Percentiles rank a stretch among this genome's conserved stretches.
These are phyloP conservation scores for Magnaporthiopsis poae DNA, from an alignment of 2,329 filamentous ascomycete genomes.

Conservation along the genomic window DNA sequence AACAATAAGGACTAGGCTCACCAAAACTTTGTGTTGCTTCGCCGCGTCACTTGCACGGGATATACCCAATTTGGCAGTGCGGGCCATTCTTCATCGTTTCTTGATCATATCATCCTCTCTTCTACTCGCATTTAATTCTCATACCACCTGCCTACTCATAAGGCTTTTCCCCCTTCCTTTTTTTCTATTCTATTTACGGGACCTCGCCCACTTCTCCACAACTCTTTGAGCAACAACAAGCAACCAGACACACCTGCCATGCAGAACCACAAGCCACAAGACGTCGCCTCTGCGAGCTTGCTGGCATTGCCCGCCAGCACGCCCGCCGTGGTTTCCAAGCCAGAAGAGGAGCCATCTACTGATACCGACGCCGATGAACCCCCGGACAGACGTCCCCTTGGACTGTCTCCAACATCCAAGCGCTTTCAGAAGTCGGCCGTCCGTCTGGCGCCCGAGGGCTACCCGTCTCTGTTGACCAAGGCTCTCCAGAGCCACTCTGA, in stretches of 20 bases:
- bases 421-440: conserved; percentile 39
- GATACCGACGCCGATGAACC: conserved; percentile 86
- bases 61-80: conserved; percentile 4
- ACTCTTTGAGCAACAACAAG: conserved; percentile 11
- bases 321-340: conserved; percentile 31
- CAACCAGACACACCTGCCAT: conserved; percentile 13
- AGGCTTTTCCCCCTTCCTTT: neutral
- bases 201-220: neutral
- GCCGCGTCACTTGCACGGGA: conserved; percentile 4
- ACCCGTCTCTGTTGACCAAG: conserved; percentile 77
- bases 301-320: conserved; percentile 36
- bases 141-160: neutral
- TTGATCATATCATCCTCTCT: conserved; percentile 17
- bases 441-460: conserved; percentile 42
- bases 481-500: conserved; percentile 64
- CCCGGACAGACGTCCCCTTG: conserved; percentile 48
- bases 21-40: conserved; percentile 1
- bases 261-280: neutral
- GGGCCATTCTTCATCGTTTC: conserved; percentile 13
- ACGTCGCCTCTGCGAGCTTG: conserved; percentile 28
- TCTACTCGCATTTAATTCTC: neutral
- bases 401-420: conserved; percentile 19
- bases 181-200: neutral
- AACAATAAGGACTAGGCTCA: neutral
- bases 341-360: conserved; percentile 54